Evolutionary conservation across 805 yeast genomes (phyloP), one percentile per base, ranked within the genome.

Genomic region (Metschnikowia lachancei): DNA sequence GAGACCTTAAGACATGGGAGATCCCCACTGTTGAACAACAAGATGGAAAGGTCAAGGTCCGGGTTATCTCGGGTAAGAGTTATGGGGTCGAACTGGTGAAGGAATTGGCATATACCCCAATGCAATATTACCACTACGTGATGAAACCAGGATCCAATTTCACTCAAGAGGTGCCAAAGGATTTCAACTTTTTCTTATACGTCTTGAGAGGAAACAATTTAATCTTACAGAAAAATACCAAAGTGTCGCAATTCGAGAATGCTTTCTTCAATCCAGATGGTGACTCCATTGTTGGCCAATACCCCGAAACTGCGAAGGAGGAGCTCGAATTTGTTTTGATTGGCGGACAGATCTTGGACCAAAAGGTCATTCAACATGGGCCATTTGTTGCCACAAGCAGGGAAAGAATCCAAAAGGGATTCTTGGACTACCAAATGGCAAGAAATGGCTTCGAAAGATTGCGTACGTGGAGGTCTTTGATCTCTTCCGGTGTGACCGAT

Each of bases 381-480:
- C 97, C 97, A 12, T 91, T 90, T 61, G 97, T 90, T 16, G 92
- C 87, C 51, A 78, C 86, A 7, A 68, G 84, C 18, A 74, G 75
- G 45, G 85, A 81, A 43, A 80, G 78, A 52, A 83, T 90, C 49
- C 75, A 80, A 53, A 66, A 84, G 56, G 94, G 88, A 0, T 82
- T 87, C 57, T 57, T 68, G 64, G 90, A 86, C 61, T 91, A 85
- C 62, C 92, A 85, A 64, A 62, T 67, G 41, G 84, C 80, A 46
- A 64, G 69, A 22, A 83, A 84, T 61, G 92, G 92, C 0, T 86
- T 86, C 57, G 89, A 82, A 61, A 77, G 76, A 42, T 78, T 87
- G 34, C 74, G 65, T 41, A 74, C 77, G 12, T 85, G 91, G 90
- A 63, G 65, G 39, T 68, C 81, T 16, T 66, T 69, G 56, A 75